Evolutionary conservation across 768 basidiomycete genomes (phyloP), one percentile per base, ranked within the genome.

Genomic region (Lactarius trivialis): DNA sequence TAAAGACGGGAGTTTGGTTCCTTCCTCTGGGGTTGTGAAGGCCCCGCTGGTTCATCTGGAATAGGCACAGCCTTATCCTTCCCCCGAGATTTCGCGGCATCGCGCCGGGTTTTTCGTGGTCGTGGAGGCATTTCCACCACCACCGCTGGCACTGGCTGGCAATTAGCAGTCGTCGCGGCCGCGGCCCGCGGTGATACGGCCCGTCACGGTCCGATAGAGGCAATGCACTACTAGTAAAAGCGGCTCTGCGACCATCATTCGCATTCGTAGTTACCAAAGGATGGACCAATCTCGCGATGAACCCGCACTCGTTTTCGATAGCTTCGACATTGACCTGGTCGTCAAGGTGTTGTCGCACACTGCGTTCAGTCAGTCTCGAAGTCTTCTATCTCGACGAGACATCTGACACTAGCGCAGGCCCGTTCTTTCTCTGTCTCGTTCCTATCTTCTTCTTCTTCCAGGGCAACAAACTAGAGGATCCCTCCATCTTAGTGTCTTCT

Each of bases 381-480:
- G 37, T 32, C 30, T 28, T 24, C 17, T 50, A 60, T 36, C 6
- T 26, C 14, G 28, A 33, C 17, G 24, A 15, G 24, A 2, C 17
- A 43, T 28, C 37, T 56, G 24, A 60, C 61, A 41, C 39, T 30
- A 24, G 57, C 45, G 28, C 68, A 92, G 91, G 89, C 66, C 92
- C 93, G 19, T 89, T 92, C 78, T 95, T 96, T 75, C 77, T 88
- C 11, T 81, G 81, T 73, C 85, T 93, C 64, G 76, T 95, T 62
- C 91, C 92, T 2, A 69, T 91, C 26, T 89, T 93, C 71, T 87
- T 85, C 70, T 73, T 85, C 60, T 89, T 90, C 67, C 88, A 91
- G 68, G 85, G 86, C 2, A 41, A 77, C 77, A 43, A 78, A 78
- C 36, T 70, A 77, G 68, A 75, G 76, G 43, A 80, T 85, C 67